Percentiles rank a stretch among this genome's conserved stretches.
Conservation (phyloP, 768 basidiomycete species). For the Tricholoma flavovirens region DNA sequence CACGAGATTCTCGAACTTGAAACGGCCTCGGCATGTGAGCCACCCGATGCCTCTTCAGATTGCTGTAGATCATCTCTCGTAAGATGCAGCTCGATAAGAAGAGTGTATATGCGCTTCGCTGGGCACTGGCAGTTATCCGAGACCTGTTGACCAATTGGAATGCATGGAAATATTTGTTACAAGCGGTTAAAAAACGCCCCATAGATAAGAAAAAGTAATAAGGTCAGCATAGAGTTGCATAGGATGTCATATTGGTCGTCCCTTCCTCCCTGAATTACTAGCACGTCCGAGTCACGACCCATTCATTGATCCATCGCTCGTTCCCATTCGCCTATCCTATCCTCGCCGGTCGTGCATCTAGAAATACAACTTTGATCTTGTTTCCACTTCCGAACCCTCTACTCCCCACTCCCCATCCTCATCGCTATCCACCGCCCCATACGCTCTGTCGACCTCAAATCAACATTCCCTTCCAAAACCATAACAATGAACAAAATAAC, state of each 20-base stretch:
- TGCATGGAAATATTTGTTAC: background rate
- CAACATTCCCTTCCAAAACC: background rate
- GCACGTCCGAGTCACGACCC: too few species aligned
- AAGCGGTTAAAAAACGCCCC: background rate
- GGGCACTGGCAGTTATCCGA: background rate
- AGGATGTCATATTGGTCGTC: background rate
- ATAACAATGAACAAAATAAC: constrained; percentile 1
- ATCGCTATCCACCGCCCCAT: background rate
- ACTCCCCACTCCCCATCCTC: background rate
- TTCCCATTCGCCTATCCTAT: background rate
- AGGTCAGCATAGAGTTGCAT: background rate
- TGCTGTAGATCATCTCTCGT: too few species aligned
- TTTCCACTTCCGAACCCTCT: too few species aligned
- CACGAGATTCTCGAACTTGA: too few species aligned
- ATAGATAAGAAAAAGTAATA: background rate
- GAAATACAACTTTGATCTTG: background rate
- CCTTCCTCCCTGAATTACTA: background rate
- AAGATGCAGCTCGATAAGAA: too few species aligned
- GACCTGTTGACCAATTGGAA: background rate
- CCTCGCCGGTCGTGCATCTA: background rate
- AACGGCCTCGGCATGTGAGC: too few species aligned
- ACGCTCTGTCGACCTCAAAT: background rate
- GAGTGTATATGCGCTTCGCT: background rate
- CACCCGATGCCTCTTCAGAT: too few species aligned
- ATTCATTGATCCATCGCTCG: background rate